Percentiles rank a stretch among this genome's conserved stretches.
Conservation (phyloP, 345 rosid genomes). For the Citrus inodora region DNA sequence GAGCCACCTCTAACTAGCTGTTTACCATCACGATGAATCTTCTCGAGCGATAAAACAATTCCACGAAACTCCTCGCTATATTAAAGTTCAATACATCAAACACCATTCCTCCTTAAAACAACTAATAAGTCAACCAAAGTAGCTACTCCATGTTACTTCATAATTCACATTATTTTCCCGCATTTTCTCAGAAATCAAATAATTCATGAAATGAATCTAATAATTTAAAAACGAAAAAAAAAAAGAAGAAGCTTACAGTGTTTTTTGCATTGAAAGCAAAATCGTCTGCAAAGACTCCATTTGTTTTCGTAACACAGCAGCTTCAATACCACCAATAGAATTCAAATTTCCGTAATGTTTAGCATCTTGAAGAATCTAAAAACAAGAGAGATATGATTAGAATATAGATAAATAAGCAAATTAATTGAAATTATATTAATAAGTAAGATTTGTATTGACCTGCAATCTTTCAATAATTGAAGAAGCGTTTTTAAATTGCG, state of each 20-base stretch:
- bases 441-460: conserved; percentile 23
- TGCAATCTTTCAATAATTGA: conserved; percentile 65
- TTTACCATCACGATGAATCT: conserved; percentile 45
- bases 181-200: not conserved
- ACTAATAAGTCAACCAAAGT: not conserved
- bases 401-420: not conserved
- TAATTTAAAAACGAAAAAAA: not conserved
- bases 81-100: not conserved
- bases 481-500: conserved; percentile 62
- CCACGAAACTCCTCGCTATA: conserved; percentile 58
- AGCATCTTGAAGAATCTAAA: conserved; percentile 48
- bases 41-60: conserved; percentile 55
- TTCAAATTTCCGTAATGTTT: conserved; percentile 55
- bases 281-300: conserved; percentile 58
- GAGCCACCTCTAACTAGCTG: conserved; percentile 55
- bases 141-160: not conserved
- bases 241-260: conserved; percentile 35
- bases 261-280: conserved; percentile 54
- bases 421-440: not conserved
- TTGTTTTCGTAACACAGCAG: conserved; percentile 59
- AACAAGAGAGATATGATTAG: not conserved
- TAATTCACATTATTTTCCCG: not conserved
- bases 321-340: conserved; percentile 46
- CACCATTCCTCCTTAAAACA: not conserved
- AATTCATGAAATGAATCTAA: not conserved